A percentile compares a stretch with the other conserved stretches of the same genome.
These are phyloP conservation scores for Mediolabrus comicus DNA, from an alignment of 108 stramenopile genomes.

Conservation along the genomic window DNA sequence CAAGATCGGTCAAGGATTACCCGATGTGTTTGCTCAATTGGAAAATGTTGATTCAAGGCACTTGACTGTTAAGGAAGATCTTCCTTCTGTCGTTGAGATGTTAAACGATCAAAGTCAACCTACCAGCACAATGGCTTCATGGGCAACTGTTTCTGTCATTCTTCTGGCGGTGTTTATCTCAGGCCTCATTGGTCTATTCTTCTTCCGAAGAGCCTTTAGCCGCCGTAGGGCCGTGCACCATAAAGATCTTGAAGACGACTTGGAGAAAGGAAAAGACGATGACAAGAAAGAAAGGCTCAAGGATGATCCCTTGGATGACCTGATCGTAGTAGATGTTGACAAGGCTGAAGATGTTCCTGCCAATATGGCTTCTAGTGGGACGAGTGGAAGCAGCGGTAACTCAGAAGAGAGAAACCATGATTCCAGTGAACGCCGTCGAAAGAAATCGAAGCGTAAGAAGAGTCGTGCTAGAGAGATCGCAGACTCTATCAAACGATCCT, in stretches of 20 bases:
- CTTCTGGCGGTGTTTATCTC: constrained; percentile 12
- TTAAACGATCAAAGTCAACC: background rate
- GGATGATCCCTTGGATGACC: background rate
- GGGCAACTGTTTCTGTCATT: constrained; percentile 27
- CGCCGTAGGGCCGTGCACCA: constrained; percentile 10
- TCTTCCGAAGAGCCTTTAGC: constrained; percentile 9
- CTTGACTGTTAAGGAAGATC: constrained; percentile 15
- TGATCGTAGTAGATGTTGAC: too few relatives aligned
- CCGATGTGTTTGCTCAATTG: constrained; percentile 14
- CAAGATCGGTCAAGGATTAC: background rate
- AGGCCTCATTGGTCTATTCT: constrained; percentile 11
- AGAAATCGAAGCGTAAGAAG: background rate
- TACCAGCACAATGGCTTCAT: background rate
- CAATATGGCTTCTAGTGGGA: background rate
- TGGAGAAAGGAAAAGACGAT: background rate
- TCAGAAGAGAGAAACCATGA: too few relatives aligned
- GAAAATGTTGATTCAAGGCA: constrained; percentile 7
- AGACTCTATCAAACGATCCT: background rate
- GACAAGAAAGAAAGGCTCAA: background rate
- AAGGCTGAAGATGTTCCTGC: background rate
- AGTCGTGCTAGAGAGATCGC: background rate
- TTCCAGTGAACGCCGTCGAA: background rate
- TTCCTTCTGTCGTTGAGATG: background rate
- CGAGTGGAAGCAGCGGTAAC: background rate
- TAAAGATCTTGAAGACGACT: background rate